These are phyloP conservation scores for Chlamydomonas incerta DNA, from an alignment of 139 green algal genomes.

Conservation along the genomic window DNA sequence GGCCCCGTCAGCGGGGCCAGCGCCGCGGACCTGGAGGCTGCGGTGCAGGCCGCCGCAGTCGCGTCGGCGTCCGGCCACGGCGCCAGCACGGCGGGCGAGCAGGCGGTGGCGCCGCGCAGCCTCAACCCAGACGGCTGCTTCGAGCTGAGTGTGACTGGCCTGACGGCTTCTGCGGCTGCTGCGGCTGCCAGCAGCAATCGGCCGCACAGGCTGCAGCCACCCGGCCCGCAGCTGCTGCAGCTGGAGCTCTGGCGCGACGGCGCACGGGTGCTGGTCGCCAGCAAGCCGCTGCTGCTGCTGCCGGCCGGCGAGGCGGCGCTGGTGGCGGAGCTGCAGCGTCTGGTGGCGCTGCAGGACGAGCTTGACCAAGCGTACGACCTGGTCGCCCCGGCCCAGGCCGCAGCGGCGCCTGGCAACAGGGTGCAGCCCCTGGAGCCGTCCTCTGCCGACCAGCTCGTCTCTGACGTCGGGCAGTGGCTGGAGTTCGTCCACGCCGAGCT, in stretches of 20 bases:
- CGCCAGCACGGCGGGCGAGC: not conserved
- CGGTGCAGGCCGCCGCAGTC: no score
- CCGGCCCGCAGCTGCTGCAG: not conserved
- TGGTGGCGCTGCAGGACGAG: constrained; percentile 1
- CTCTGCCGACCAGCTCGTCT: not conserved
- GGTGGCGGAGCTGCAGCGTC: not conserved
- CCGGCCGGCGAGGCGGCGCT: not conserved
- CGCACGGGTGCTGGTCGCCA: not conserved
- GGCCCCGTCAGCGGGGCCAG: no score
- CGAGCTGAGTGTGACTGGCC: not conserved
- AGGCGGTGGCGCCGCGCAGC: not conserved
- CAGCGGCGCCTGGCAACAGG: not conserved
- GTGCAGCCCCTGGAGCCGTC: not conserved
- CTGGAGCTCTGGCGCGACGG: constrained; percentile 11
- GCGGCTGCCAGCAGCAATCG: not conserved
- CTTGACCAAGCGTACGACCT: not conserved
- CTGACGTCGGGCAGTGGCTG: constrained; percentile 6
- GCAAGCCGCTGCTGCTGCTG: constrained; percentile 14
- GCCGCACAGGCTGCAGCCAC: not conserved
- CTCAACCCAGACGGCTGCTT: not conserved
- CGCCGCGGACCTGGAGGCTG: no score
- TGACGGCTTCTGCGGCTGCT: not conserved
- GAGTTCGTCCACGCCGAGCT: constrained; percentile 7
- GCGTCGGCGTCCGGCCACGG: not conserved
- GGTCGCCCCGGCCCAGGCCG: not conserved